These are phyloP conservation scores for Lodderomyces parapsilosis DNA, from an alignment of 1,139 yeast species.

Conservation along the genomic window DNA sequence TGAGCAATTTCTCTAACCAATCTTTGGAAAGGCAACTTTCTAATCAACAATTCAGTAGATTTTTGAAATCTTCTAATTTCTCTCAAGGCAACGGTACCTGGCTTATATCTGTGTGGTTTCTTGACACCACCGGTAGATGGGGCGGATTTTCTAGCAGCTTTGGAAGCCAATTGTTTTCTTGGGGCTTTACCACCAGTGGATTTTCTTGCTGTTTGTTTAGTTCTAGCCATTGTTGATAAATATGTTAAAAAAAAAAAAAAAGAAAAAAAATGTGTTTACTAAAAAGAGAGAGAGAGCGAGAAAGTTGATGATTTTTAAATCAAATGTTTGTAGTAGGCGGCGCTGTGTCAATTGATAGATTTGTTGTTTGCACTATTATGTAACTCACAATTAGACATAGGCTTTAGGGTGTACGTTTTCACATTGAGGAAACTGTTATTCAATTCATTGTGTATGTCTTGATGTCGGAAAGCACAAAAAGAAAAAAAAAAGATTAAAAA, in stretches of 20 bases:
- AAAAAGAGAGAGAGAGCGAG: neutral
- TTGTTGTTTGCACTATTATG: too few species aligned
- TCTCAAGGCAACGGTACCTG: slow-evolving; percentile 56
- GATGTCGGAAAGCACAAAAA: neutral
- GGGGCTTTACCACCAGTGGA: slow-evolving; percentile 57
- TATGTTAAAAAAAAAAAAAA: slow-evolving; percentile 2
- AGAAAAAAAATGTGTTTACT: neutral
- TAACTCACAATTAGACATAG: too few species aligned
- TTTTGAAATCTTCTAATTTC: slow-evolving; percentile 56
- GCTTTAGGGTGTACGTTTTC: too few species aligned
- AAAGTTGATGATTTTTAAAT: slow-evolving; percentile 3
- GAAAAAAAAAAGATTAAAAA: too few species aligned
- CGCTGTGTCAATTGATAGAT: too few species aligned
- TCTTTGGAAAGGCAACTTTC: slow-evolving; percentile 52
- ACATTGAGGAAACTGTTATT: neutral
- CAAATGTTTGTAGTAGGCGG: neutral
- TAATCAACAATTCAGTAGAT: slow-evolving; percentile 50
- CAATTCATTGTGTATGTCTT: neutral
- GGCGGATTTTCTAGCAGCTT: slow-evolving; percentile 54
- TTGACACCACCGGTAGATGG: slow-evolving; percentile 54
- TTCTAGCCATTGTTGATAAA: slow-evolving; percentile 60
- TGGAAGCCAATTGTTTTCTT: slow-evolving; percentile 54
- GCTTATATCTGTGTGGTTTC: slow-evolving; percentile 56
- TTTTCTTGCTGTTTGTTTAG: slow-evolving; percentile 55
- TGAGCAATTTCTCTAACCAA: slow-evolving; percentile 52